These are phyloP conservation scores for Cystofilobasidium macerans DNA, from an alignment of 768 basidiomycete genomes.

Conservation along the genomic window DNA sequence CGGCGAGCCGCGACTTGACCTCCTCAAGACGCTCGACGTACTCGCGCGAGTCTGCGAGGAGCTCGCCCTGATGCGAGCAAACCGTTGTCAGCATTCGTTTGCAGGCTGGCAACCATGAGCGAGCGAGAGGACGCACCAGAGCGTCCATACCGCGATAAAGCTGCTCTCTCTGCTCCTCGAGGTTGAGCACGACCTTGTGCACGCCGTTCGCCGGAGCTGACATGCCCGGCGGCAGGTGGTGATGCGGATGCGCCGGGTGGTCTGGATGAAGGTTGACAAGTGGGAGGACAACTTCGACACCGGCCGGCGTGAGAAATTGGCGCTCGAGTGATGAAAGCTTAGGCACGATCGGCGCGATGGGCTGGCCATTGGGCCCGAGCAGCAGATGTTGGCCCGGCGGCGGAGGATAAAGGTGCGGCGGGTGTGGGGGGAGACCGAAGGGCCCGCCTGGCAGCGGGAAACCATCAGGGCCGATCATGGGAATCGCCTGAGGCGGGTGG, in stretches of 20 bases:
- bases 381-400: slow-evolving; percentile 9
- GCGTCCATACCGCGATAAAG: slow-evolving; percentile 25
- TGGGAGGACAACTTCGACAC: slow-evolving; percentile 33
- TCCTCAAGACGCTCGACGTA: slow-evolving; percentile 76
- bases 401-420: slow-evolving; percentile 20
- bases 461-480: no score
- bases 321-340: slow-evolving; percentile 32
- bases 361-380: background rate
- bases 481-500: no score
- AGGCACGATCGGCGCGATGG: background rate
- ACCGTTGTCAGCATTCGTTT: slow-evolving; percentile 23
- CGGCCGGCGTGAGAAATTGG: slow-evolving; percentile 35
- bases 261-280: background rate
- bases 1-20: slow-evolving; percentile 68
- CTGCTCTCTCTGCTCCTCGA: slow-evolving; percentile 20
- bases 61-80: slow-evolving; percentile 49
- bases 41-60: slow-evolving; percentile 76
- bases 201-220: background rate
- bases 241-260: no score
- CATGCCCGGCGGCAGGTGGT: slow-evolving; percentile 26
- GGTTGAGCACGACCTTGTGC: background rate
- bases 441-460: no score
- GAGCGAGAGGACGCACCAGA: slow-evolving; percentile 11
- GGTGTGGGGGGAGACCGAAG: background rate
- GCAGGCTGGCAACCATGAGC: no score